Evolutionary conservation across 2,329 filamentous ascomycete species (phyloP).

Genomic region (Trichophyton mentagrophytes): DNA sequence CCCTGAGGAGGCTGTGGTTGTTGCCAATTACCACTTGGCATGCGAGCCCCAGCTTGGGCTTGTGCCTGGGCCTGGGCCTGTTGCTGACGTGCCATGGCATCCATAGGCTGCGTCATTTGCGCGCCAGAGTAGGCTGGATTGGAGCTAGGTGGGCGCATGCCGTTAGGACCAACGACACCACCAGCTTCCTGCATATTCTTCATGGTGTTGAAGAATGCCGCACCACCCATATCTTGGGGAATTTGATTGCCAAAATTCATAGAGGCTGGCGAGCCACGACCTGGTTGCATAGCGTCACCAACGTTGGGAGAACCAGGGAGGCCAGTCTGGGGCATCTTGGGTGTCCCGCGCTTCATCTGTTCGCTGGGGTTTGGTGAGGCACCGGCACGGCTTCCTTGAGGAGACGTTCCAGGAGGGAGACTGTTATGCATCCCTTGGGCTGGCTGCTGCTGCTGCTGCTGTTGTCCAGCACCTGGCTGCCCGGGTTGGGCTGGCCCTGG

Average conservation of each 20-base stretch:
- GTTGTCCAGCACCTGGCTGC: conserved; percentile 24
- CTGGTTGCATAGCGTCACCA: conserved; percentile 42
- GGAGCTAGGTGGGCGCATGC: conserved; percentile 48
- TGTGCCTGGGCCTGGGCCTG: conserved; percentile 15
- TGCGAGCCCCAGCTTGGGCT: conserved; percentile 18
- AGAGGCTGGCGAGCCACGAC: conserved; percentile 48
- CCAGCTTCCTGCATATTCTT: conserved; percentile 29
- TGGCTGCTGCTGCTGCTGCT: conserved; percentile 28
- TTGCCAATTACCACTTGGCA: conserved; percentile 32
- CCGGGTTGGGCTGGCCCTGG: conserved; percentile 20
- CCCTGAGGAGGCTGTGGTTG: conserved; percentile 21
- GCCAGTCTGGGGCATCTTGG: conserved; percentile 45
- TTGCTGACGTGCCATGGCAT: conserved; percentile 21
- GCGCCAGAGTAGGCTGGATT: conserved; percentile 36
- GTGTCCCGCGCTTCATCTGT: conserved; percentile 50
- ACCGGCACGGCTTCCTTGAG: conserved; percentile 43
- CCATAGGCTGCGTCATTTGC: conserved; percentile 34
- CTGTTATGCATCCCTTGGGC: not conserved
- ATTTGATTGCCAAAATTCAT: conserved; percentile 42
- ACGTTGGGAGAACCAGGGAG: conserved; percentile 46
- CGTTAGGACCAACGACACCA: conserved; percentile 31
- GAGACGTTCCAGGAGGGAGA: conserved; percentile 45
- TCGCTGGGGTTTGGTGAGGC: conserved; percentile 50
- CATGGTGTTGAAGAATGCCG: conserved; percentile 29
- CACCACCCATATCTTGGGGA: conserved; percentile 33